Base-by-base conservation (phyloP, 805 yeast species). In the Priceomyces melissophilus region DNA sequence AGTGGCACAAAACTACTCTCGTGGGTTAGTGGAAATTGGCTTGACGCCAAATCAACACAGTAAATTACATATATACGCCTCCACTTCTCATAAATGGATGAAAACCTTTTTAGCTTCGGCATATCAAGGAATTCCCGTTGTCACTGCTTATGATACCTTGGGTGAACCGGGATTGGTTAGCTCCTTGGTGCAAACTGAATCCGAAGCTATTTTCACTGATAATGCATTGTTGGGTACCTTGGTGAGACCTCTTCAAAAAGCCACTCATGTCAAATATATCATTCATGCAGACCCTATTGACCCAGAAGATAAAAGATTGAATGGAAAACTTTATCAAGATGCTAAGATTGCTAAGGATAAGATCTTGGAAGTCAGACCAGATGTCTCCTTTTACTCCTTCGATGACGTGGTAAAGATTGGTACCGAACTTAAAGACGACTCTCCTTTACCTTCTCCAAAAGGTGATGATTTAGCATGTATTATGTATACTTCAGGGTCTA, bases 71-170 rank as follows among this genome's bases (percentile, higher is more conserved):
- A 76, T 91, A 40, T 93, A 82, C 65, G 96, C 96, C 17, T 64
- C 86, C 14, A 93, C 99, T 10, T 85, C 95, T 11, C 83, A 79
- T 42, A 80, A 79, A 57, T 91, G 98, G 98, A 78, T 91, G 87
- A 85, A 87, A 67, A 77, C 87, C 26, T 91, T 81, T 49, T 62
- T 87, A 44, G 96, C 90, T 11, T 75, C 87, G 39, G 78, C 79
- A 53, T 71, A 89, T 39, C 96, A 88, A 64, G 67, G 76, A 37
- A 82, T 93, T 45, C 86, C 98, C 16, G 76, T 85, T 42, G 98
- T 89, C 31, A 93, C 99, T 11, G 98, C 99, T 30, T 93, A 93
- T 64, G 97, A 90, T 63, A 88, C 96, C 32, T 73, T 90, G 50
- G 97, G 97, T 43, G 95, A 88, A 64, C 75, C 76, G 29, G 96